Evolutionary conservation across 345 rosid genomes (phyloP), one percentile per base, ranked within the genome.

Genomic region (Aquilaria malaccensis): DNA sequence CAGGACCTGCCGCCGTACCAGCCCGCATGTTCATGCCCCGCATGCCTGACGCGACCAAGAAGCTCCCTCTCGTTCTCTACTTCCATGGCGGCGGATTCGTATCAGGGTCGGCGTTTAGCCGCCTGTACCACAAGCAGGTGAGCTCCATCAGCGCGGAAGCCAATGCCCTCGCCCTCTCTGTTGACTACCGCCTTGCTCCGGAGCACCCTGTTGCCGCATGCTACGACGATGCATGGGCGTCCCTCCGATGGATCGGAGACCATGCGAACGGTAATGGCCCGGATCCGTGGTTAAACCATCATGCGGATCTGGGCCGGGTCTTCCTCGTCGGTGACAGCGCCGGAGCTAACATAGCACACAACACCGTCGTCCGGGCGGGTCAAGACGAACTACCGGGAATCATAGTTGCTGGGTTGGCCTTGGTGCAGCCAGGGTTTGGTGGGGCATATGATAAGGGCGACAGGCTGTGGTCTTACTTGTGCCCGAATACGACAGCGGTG

Each of bases 181-280:
- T 85, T 7, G 86, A 80, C 55, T 82, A 78, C 61, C 65, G 93
- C 50, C 72, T 82, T 15, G 88, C 81, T 33, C 96, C 88, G 13
- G 92, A 85, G 61, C 72, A 74, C 33, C 85, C 76, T 45, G 55
- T 84, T 9, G 91, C 86, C 1, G 45, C 54, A 2, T 79, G 75
- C 0, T 75, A 79, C 33, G 81, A 82, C 10, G 88, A 87, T 57
- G 78, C 88, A 0, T 79, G 79, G 83, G 77, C 64, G 6, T 80
- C 74, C 2, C 76, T 81, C 11, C 67, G 64, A n/a, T 87, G 88
- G 85, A 60, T 85, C 2, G 75, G 74, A 0, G 2, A 70, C 10
- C 93, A 84, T 52, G 43, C 67, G 1, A 3, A 48, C 0, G 82
- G 83, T 50, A 3, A 50, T 0, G 88, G 86, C 0, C 72, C 76